A percentile compares a stretch with the other conserved stretches of the same genome.
phyloP scores from a whole-genome alignment of 2,329 filamentous ascomycete genomes.

The Xylariaceae sp. region DNA sequence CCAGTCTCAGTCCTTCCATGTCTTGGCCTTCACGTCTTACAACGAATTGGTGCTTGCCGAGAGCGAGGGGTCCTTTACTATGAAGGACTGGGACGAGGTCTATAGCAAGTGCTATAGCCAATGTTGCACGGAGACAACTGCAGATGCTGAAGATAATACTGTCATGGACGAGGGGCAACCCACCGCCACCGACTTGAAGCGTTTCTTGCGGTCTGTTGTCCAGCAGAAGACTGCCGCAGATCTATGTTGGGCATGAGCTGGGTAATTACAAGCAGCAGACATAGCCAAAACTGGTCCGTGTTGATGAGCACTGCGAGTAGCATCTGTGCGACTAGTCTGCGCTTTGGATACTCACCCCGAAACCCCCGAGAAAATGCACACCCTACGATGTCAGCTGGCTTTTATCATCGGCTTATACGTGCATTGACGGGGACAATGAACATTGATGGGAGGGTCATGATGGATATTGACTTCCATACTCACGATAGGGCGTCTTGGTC shows the following conservation, averaged over 20 bases:
- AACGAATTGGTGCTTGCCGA: slow-evolving; percentile 71
- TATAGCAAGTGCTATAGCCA: slow-evolving; percentile 58
- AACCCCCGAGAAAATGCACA: neutral
- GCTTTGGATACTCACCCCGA: neutral
- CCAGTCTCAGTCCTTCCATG: slow-evolving; percentile 66
- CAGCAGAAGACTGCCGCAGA: slow-evolving; percentile 38
- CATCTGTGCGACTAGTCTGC: slow-evolving; percentile 1
- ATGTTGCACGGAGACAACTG: slow-evolving; percentile 50
- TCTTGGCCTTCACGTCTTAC: slow-evolving; percentile 73
- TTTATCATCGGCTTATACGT: neutral
- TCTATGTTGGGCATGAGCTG: slow-evolving; percentile 51
- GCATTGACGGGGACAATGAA: neutral
- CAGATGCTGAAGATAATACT: slow-evolving; percentile 37
- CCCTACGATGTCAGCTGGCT: neutral
- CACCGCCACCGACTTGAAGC: slow-evolving; percentile 47
- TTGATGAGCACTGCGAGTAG: neutral
- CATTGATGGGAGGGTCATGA: neutral
- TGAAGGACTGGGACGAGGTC: slow-evolving; percentile 69
- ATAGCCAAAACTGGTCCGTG: neutral
- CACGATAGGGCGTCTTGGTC: neutral
- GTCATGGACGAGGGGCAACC: slow-evolving; percentile 42
- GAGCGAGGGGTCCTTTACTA: slow-evolving; percentile 73
- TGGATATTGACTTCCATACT: neutral
- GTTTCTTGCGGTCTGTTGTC: slow-evolving; percentile 58
- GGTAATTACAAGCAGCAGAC: neutral